Evolutionary conservation across 148 eudicot genomes (phyloP).

Genomic region (Euryodendron excelsum): DNA sequence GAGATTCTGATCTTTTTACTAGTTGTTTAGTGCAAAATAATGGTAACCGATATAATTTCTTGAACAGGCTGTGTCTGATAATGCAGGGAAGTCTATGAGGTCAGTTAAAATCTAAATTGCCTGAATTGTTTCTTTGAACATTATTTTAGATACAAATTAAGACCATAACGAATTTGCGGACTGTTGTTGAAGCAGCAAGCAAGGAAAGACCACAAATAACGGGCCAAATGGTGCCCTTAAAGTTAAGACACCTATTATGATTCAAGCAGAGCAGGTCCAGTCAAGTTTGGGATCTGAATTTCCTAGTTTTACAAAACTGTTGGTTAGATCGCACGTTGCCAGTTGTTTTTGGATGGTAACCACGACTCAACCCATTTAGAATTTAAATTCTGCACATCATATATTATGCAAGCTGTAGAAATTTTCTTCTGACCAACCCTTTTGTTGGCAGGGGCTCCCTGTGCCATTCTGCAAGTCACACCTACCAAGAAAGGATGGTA

Average conservation of each 20-base stretch:
- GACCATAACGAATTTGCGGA: background rate
- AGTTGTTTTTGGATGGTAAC: slow-evolving; percentile 54
- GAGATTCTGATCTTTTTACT: background rate
- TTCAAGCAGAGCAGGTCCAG: slow-evolving; percentile 37
- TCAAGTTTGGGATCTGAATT: slow-evolving; percentile 36
- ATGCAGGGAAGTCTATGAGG: slow-evolving; percentile 10
- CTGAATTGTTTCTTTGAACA: background rate
- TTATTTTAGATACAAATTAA: background rate
- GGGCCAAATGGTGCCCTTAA: slow-evolving; percentile 12
- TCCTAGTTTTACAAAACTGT: slow-evolving; percentile 38
- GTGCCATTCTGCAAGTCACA: slow-evolving; percentile 36
- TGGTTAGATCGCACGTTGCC: slow-evolving; percentile 46
- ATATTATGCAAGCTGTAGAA: background rate
- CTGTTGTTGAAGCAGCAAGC: slow-evolving; percentile 18
- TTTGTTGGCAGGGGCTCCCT: slow-evolving; percentile 47
- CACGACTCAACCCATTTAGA: background rate
- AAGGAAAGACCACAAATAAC: slow-evolving; percentile 5
- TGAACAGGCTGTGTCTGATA: slow-evolving; percentile 11
- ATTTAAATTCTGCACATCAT: background rate
- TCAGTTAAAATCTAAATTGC: slow-evolving; percentile 1
- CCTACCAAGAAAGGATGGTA: slow-evolving; percentile 41
- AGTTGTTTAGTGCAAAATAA: background rate
- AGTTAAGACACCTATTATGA: slow-evolving; percentile 30
- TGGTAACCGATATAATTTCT: background rate
- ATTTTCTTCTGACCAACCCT: background rate